A percentile compares a stretch with the other conserved stretches of the same genome.
Conservation (phyloP, 148 eudicot species). For the Suaeda aralocaspica region DNA sequence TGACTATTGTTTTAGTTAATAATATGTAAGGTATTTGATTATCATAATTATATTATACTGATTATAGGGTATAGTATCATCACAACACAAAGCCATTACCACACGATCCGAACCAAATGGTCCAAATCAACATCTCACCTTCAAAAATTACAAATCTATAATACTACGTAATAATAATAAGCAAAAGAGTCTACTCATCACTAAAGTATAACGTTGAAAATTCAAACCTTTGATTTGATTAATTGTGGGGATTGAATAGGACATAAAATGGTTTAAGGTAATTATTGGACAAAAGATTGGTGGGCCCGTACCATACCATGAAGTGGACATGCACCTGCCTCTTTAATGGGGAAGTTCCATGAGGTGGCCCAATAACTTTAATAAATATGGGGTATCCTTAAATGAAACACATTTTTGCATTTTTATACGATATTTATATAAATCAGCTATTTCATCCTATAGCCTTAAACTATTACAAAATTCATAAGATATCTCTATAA, state of each 20-base stretch:
- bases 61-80: no score
- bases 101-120: no score
- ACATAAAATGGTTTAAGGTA: constrained; percentile 13
- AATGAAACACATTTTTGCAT: constrained; percentile 16
- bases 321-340: constrained; percentile 21
- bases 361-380: constrained; percentile 1
- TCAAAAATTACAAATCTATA: background rate
- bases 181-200: background rate
- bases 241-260: constrained; percentile 4
- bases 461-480: no score
- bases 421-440: no score
- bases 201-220: background rate
- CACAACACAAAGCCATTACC: no score
- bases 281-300: constrained; percentile 13
- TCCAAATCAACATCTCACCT: background rate
- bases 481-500: no score
- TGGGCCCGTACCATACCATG: constrained; percentile 16
- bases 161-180: no score
- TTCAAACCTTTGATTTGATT: background rate
- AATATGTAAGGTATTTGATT: no score
- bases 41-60: no score
- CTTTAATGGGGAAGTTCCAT: constrained; percentile 14
- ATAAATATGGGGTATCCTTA: constrained; percentile 7
- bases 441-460: no score
- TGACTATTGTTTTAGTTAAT: no score